Conservation (phyloP, 192 early-diverging fungal species). For the Gigaspora rosea region DNA sequence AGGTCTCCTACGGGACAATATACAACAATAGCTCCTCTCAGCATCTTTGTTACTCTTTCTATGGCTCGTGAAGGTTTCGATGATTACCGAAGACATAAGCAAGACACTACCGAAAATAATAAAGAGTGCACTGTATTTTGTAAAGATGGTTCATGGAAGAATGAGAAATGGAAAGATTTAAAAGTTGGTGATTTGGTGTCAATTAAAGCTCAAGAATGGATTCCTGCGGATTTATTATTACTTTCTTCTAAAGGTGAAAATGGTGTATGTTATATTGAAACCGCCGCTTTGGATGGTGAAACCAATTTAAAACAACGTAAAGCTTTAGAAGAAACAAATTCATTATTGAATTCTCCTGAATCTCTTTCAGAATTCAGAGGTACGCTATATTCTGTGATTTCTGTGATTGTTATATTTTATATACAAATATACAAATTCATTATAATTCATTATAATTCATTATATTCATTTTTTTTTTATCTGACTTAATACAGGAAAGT, state of each 20-base stretch:
- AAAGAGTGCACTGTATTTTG: conserved; percentile 51
- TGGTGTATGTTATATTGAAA: conserved; percentile 84
- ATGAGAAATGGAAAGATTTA: conserved; percentile 61
- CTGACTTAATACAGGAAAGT: conserved; percentile 32
- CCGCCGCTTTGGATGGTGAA: conserved; percentile 85
- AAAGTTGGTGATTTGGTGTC: conserved; percentile 78
- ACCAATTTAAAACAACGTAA: conserved; percentile 87
- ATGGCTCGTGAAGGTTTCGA: conserved; percentile 80
- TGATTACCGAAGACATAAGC: conserved; percentile 66
- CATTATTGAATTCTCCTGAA: conserved; percentile 46
- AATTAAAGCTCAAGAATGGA: conserved; percentile 74
- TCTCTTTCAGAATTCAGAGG: conserved; percentile 53
- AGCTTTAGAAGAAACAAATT: conserved; percentile 65
- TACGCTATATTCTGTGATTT: conserved; percentile 18
- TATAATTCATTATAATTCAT: too few species aligned
- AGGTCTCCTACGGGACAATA: conserved; percentile 77
- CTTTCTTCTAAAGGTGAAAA: conserved; percentile 69
- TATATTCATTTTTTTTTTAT: too few species aligned
- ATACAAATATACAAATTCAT: too few species aligned
- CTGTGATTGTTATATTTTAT: conserved; percentile 15
- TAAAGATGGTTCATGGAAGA: conserved; percentile 57
- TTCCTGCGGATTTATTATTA: conserved; percentile 81
- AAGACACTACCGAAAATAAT: conserved; percentile 64
- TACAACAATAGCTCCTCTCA: conserved; percentile 74
- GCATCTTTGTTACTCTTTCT: conserved; percentile 72